phyloP scores from a whole-genome alignment of 2,329 filamentous ascomycete genomes.

The Cytospora paraplurivora region DNA sequence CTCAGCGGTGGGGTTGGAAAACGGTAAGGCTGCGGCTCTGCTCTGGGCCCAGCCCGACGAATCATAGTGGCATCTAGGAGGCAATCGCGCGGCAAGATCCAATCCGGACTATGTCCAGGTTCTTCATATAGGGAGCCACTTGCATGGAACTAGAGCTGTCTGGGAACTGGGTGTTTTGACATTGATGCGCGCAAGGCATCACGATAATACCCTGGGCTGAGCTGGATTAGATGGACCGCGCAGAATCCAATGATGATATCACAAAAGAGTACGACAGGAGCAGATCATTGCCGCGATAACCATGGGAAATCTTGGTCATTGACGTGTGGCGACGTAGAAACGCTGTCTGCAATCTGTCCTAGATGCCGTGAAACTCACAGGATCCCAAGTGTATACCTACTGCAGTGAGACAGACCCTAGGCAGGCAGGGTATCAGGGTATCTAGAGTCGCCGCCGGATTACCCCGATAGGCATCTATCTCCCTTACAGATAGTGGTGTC shows the following conservation, averaged over 20 bases:
- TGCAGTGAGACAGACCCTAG: background rate
- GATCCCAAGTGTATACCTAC: background rate
- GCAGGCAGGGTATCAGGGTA: background rate
- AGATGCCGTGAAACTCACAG: background rate
- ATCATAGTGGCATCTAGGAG: slow-evolving; percentile 12
- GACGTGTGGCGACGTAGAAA: background rate
- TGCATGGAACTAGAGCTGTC: slow-evolving; percentile 11
- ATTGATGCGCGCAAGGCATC: background rate
- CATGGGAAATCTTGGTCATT: background rate
- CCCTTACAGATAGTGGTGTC: background rate
- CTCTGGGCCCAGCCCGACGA: slow-evolving; percentile 1
- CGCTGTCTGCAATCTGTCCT: background rate
- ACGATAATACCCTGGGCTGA: slow-evolving; percentile 7
- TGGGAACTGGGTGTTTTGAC: slow-evolving; percentile 8
- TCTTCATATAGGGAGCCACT: background rate
- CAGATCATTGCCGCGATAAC: background rate
- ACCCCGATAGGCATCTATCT: background rate
- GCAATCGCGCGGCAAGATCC: slow-evolving; percentile 1
- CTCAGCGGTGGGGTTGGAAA: slow-evolving; percentile 26
- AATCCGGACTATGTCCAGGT: background rate
- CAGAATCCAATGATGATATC: slow-evolving; percentile 18
- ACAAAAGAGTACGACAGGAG: background rate
- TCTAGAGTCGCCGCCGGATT: slow-evolving; percentile 1
- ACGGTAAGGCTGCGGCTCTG: slow-evolving; percentile 26
- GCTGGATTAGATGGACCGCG: slow-evolving; percentile 1